Evolutionary conservation across 345 rosid species (phyloP).

Genomic region (Salix koriyanagi): DNA sequence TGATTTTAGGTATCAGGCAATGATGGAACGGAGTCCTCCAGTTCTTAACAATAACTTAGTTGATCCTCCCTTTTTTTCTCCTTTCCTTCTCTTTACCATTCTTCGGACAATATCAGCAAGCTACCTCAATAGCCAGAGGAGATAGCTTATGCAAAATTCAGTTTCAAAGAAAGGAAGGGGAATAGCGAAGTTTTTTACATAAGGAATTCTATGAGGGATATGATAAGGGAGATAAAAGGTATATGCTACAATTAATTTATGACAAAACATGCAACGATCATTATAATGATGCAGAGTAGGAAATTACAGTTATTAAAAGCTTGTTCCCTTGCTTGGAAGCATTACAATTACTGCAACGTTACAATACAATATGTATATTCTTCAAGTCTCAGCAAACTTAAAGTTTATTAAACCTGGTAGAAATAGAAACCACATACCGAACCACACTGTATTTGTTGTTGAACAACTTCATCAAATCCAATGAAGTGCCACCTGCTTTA

Average conservation of each 20-base stretch:
- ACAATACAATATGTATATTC: background rate
- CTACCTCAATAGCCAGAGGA: background rate
- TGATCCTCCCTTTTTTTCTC: background rate
- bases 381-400: background rate
- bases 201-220: background rate
- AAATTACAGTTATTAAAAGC: background rate
- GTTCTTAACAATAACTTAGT: no score
- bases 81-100: background rate
- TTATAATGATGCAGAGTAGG: background rate
- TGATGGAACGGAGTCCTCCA: no score
- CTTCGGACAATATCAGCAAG: background rate
- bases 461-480: slow-evolving; percentile 87
- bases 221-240: background rate
- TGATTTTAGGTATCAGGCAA: no score
- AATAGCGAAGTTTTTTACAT: no score
- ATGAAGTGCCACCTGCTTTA: slow-evolving; percentile 65
- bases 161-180: background rate
- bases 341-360: background rate
- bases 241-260: background rate
- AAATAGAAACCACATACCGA: slow-evolving; percentile 41
- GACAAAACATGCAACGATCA: background rate
- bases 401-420: background rate
- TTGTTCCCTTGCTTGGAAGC: background rate
- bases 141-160: background rate
- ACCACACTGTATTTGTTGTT: slow-evolving; percentile 74